phyloP scores from a whole-genome alignment of 306 rosid genomes.

The Glycine soja region DNA sequence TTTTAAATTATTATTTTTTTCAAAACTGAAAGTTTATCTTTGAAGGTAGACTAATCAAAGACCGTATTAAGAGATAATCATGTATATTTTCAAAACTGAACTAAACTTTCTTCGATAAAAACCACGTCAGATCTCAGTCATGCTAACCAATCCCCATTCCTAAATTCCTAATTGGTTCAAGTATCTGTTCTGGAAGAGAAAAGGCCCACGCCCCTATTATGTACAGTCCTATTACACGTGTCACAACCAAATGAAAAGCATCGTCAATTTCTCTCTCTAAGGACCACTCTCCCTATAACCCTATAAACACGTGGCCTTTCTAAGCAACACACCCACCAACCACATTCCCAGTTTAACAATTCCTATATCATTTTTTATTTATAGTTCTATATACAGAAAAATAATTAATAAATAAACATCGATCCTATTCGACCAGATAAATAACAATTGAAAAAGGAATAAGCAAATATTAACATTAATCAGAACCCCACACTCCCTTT shows the following conservation, averaged over 20 bases:
- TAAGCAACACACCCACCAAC: constrained; percentile 32
- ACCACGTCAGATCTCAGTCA: neutral
- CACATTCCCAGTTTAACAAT: constrained; percentile 45
- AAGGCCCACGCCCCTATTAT: constrained; percentile 10
- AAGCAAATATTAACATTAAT: neutral
- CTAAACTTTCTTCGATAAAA: neutral
- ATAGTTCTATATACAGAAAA: neutral
- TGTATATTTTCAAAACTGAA: too few relatives aligned
- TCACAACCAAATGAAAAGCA: constrained; percentile 36
- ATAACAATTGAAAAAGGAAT: neutral
- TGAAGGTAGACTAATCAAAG: too few relatives aligned
- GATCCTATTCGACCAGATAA: neutral
- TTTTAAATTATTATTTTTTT: neutral
- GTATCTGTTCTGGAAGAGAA: constrained; percentile 21
- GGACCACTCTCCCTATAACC: constrained; percentile 49
- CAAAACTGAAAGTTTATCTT: neutral
- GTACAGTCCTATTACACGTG: constrained; percentile 52
- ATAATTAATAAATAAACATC: neutral
- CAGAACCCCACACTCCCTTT: neutral
- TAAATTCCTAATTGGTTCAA: neutral
- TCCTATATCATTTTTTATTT: neutral
- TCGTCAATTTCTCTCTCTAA: constrained; percentile 40
- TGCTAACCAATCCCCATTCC: neutral
- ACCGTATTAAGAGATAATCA: too few relatives aligned
- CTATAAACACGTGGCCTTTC: constrained; percentile 46